Evolutionary conservation across 768 basidiomycete species (phyloP), one percentile per base, ranked within the genome.

Genomic region (Amanita exitialis): DNA sequence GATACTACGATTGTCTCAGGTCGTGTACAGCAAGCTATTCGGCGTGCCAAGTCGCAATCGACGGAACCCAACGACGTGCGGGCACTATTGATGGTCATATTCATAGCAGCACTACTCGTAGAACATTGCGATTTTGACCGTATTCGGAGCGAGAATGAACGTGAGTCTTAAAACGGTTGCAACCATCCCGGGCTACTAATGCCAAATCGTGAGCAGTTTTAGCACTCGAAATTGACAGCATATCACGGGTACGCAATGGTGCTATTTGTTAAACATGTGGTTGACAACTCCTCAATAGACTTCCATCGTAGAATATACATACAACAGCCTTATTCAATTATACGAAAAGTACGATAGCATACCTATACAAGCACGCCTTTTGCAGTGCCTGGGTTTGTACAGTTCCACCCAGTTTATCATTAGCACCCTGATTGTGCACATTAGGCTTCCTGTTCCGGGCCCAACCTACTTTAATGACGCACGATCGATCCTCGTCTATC

Each of bases 401-500:
- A 32, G 12, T 34, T 27, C 1, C 43, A 35, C 28, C 8, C 28
- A 34, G 18, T 34, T 21, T 42, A 7, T 37, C 44, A 12, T 25
- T 56, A 16, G 10, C 39, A 10, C 38, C 48, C 27, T 51, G 25
- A 54, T 28, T 13, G 47, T 27, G 13, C 23, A 20, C 9, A 30
- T 5, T 54, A 91, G 92, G 95, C 9, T 96, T 89, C 65, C 67
- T 99, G 4, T 98, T 92, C 70, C 83, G 91, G 21, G 83, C 92
- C 4, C 88, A 94, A 58, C 95, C 96, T 2, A 85, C 85, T 0
- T 67, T 98, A 52, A 93, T 99, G 83, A 89, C 88, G 0, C 67
- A 84, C 56, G 83, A 86, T 3, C 69, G 75, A 10, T 93, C 93
- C 1, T 78, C 87, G 0, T 69, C 65, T 18, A 84, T 97, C 59